Base-by-base conservation (phyloP, 495 filamentous ascomycete genomes). In the Aspergillus taichungensis region DNA sequence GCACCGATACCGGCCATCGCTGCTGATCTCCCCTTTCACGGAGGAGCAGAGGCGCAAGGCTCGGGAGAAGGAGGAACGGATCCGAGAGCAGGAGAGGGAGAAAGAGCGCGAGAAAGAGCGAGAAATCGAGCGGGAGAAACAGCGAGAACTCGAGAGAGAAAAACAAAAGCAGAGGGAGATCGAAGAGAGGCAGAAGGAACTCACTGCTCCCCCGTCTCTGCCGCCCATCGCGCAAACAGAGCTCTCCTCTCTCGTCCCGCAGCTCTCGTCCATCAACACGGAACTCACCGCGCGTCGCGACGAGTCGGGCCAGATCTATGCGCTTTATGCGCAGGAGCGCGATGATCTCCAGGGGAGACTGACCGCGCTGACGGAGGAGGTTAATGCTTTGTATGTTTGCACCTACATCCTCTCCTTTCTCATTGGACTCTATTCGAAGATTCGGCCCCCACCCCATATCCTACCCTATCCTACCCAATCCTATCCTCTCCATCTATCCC, bases 251-350 rank as follows among this genome's bases (percentile, higher is more conserved):
- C 43, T 70, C 5, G 42, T 63, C 30, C 35, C 40, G 7, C 60
- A 68, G 34, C 43, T 67, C 0, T 56, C 54, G 6, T 41, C 32
- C 6, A 43, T 67, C n/a, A 59, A 62, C 41, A 28, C 30, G 3
- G 59, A 67, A 33, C 35, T 68, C 10, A 31, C 52, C n/a, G 43
- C 55, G 28, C 61, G 67, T 1, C 60, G 56, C 38, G 51, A 47
- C 10, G 67, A 70, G 44, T 52, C 63, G 1, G 43, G 41, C n/a
- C 48, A 61, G 27, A 67, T 70, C 13, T 59, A 63, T 38, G 53
- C 64, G 18, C 30, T 61, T 8, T 59, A 59, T 36, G 57, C 49
- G n/a, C 53, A 47, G 6, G 58, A 59, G 40, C 59, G 63, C 30
- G 55, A 60, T 14, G 52, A 42, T 10, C 44, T 65, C 34, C 40